Conservation (phyloP, 768 basidiomycete species). For the Termitomyces sp. region DNA sequence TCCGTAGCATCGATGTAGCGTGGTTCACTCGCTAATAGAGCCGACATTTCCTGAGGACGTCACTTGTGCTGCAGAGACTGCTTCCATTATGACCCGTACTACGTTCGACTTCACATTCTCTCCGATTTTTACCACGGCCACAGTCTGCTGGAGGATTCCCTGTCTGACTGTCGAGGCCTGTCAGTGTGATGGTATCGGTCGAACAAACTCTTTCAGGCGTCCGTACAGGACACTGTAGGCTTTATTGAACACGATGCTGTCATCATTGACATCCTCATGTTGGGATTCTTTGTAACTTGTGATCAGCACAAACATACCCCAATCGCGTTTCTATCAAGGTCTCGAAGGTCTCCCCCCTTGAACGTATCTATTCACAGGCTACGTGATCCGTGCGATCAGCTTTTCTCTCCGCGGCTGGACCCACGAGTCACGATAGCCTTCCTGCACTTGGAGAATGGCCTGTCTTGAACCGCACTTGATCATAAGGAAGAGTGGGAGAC, state of each 20-base stretch:
- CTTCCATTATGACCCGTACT: neutral
- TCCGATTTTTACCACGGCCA: too few relatives aligned
- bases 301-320: neutral
- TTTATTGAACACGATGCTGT: neutral
- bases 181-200: neutral
- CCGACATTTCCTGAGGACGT: neutral
- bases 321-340: neutral
- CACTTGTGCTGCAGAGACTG: neutral
- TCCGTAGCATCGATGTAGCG: neutral
- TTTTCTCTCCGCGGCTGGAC: neutral
- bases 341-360: neutral
- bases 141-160: too few relatives aligned
- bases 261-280: neutral
- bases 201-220: neutral
- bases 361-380: neutral
- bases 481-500: neutral
- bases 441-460: neutral
- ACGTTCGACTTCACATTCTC: neutral
- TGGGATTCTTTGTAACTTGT: neutral
- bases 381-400: neutral
- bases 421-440: neutral
- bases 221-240: neutral
- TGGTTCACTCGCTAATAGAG: neutral
- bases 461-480: neutral
- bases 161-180: neutral